phyloP scores from a whole-genome alignment of 257 asterid genomes.

The Dorcoceras hygrometricum region DNA sequence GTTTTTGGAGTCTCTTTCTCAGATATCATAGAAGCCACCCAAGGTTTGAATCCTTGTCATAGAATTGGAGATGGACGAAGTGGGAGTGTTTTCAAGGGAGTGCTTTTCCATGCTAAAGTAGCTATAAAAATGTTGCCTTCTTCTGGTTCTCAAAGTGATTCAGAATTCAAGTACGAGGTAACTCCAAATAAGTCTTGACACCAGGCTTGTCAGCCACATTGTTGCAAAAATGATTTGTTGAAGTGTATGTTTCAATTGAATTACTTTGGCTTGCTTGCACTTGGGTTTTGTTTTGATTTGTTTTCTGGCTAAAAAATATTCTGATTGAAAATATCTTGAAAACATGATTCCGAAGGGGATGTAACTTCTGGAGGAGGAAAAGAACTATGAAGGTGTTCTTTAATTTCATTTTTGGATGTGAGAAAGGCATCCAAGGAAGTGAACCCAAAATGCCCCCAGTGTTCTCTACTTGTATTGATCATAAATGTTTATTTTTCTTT shows the following conservation, averaged over 20 bases:
- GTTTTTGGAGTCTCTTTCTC: conserved; percentile 63
- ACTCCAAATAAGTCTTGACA: neutral
- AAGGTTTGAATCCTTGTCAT: conserved; percentile 63
- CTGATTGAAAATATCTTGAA: too few species aligned
- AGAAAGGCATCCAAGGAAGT: neutral
- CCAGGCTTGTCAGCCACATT: neutral
- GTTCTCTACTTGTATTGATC: too few species aligned
- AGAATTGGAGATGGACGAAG: conserved; percentile 79
- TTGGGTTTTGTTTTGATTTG: too few species aligned
- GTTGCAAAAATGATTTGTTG: conserved; percentile 8
- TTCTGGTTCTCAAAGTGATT: conserved; percentile 66
- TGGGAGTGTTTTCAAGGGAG: conserved; percentile 79
- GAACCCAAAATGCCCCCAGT: neutral
- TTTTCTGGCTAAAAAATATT: too few species aligned
- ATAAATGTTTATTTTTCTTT: neutral
- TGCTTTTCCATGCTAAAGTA: conserved; percentile 53
- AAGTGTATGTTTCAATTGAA: neutral
- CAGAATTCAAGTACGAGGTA: conserved; percentile 76
- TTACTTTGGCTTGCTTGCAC: conserved; percentile 6
- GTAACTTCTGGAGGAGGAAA: neutral
- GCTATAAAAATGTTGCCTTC: conserved; percentile 87
- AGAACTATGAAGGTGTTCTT: neutral
- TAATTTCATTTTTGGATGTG: neutral
- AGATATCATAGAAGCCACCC: conserved; percentile 73
- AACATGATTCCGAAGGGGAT: neutral